Evolutionary conservation across 805 yeast genomes (phyloP), one percentile per base, ranked within the genome.

Genomic region (Candida golubevii): DNA sequence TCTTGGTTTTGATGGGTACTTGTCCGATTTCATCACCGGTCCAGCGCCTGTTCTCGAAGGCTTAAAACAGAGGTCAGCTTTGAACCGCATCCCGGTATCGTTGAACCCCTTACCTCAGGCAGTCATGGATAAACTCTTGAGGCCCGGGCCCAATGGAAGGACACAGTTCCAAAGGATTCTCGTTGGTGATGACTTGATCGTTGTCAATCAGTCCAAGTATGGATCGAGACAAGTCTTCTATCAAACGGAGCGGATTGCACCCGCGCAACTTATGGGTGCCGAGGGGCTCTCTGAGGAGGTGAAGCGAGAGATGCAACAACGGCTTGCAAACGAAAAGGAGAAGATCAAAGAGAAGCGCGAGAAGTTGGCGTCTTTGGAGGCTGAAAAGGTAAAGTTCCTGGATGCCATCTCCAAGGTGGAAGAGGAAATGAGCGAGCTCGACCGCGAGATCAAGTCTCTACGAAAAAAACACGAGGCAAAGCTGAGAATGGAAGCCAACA

Each of bases 1-100:
- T 0, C 61, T 69, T 18, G 96, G 96, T 0, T 89, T 93, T 61
- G 96, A 86, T 44, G 93, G 96, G 1, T 87, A 79, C 56, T 53
- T 89, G 26, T 62, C 76, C 2, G 97, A 93, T 54, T 79, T 79
- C 49, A 56, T 91, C 2, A 62, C 65, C 2, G 98, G 96, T 0
- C 96, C 96, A 1, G 57, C 62, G 6, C 75, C 77, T 8, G 95
- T 91, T 1, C 58, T 88, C 40, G 72, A 74, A 42, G 88, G 85
- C 88, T 70, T 90, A 29, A 80, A 85, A 50, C 82, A 78, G 48
- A 62, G 67, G 10, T 59, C 71, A 9, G 66, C 67, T 42, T 71
- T 75, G 36, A 62, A 67, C 33, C 60, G 80, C 13, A 77, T 87
- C 27, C 97, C 97, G 0, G 82, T 84, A 6, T 58, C 86, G 0